Conservation (phyloP, 768 basidiomycete species). For the Cyclocybe cylindracea region DNA sequence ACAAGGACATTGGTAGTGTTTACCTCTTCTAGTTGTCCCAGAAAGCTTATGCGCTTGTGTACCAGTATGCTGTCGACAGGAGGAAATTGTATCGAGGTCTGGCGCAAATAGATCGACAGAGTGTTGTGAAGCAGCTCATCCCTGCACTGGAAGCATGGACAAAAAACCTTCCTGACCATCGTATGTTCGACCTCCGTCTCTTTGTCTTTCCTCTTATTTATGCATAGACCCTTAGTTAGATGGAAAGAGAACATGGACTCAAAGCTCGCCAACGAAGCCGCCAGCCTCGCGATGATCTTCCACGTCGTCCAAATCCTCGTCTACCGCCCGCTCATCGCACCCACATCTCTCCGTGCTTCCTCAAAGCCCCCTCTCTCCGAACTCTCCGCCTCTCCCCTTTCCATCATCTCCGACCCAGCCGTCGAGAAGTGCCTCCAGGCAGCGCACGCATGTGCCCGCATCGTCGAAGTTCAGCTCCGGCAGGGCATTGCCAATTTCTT, state of each 20-base stretch:
- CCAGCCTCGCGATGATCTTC: conserved; percentile 57
- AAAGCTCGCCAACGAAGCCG: conserved; percentile 55
- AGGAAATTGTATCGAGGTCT: conserved; percentile 54
- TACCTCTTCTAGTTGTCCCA: conserved; percentile 1
- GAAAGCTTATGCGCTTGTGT: background rate
- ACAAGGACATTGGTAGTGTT: conserved; percentile 65
- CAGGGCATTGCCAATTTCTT: conserved; percentile 38
- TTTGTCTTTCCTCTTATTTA: background rate
- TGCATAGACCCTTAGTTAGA: conserved; percentile 38
- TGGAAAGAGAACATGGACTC: conserved; percentile 59
- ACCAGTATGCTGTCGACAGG: conserved; percentile 73
- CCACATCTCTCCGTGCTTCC: conserved; percentile 30
- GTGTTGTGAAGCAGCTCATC: conserved; percentile 65
- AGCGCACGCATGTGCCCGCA: conserved; percentile 58
- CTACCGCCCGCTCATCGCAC: conserved; percentile 65
- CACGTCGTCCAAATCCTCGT: conserved; percentile 66
- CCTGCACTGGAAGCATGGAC: conserved; percentile 73
- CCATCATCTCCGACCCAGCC: conserved; percentile 7
- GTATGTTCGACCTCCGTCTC: conserved; percentile 39
- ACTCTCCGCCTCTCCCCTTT: background rate
- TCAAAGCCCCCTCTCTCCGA: background rate
- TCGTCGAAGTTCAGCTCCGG: conserved; percentile 52
- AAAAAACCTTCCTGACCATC: conserved; percentile 64
- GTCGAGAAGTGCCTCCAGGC: conserved; percentile 52
- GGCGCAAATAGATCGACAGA: conserved; percentile 52